Evolutionary conservation across 345 rosid species (phyloP), one percentile per base, ranked within the genome.

Genomic region (Alliaria petiolata): DNA sequence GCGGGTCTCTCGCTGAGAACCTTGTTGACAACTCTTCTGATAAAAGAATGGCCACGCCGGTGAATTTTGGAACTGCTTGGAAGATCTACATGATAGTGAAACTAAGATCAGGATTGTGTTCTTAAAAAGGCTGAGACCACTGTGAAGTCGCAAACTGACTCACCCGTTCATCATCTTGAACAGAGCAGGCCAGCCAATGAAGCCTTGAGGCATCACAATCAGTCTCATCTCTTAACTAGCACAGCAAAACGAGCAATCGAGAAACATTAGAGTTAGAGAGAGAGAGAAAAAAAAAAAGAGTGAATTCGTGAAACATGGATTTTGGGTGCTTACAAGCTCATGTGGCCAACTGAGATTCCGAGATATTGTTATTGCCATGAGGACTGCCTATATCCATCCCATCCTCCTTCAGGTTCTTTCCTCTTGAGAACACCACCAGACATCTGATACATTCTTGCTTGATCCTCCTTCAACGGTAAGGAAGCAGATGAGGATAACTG

Each of bases 361-460:
- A 25, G 57, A 4, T 46, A 42, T 5, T 43, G 42, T 83, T 88
- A 85, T 75, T 86, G 90, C 97, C 98, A 90, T 38, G 95, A 78
- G 31, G 87, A 57, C 26, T 86, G 95, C 81, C 76, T 88, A 79
- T 85, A 87, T 39, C 88, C 86, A 65, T 92, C 98, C 97, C 96
- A 86, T 36, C 98, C 90, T 10, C 93, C 97, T 6, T 90, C 98
- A 3, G 96, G 96, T 56, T 90, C 98, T 70, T 88, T 95, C 76
- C 93, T 89, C 85, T 85, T 95, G 36, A 83, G 72, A 49, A 75
- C 31, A n/a, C 92, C 84, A 51, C 88, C 83, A 7, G 86, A 60
- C 64, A 83, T 65, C 52, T 89, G 96, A 81, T 81, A 93, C 78
- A 87, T 83, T 81, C 92, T 85, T 57, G 86, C 76, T 70, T 84